Percentiles rank a stretch among this genome's conserved stretches.
phyloP scores from a whole-genome alignment of 306 rosid species.

The Calophaca sinica region DNA sequence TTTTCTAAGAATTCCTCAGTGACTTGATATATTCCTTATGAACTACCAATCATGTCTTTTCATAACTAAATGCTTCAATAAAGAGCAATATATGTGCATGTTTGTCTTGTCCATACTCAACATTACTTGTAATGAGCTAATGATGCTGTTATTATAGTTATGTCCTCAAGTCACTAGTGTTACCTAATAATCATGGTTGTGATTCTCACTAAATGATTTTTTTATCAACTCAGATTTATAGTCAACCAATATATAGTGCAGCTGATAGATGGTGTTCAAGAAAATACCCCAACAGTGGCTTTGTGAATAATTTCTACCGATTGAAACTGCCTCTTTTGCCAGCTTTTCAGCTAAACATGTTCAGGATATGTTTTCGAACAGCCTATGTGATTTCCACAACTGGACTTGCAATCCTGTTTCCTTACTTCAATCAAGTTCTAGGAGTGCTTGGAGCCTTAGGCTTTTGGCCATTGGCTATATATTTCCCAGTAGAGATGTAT shows the following conservation, averaged over 20 bases:
- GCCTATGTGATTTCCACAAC: slow-evolving; percentile 77
- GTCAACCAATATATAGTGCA: slow-evolving; percentile 68
- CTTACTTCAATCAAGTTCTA: slow-evolving; percentile 82
- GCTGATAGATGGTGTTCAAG: slow-evolving; percentile 69
- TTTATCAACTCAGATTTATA: slow-evolving; percentile 57
- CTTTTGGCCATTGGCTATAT: slow-evolving; percentile 87
- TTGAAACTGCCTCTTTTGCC: slow-evolving; percentile 65
- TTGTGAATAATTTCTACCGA: slow-evolving; percentile 61
- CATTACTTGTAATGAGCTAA: neutral
- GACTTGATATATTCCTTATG: neutral
- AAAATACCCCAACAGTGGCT: slow-evolving; percentile 62
- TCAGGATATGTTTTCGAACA: slow-evolving; percentile 75
- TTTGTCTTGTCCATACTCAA: too few species aligned
- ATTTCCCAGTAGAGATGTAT: slow-evolving; percentile 92
- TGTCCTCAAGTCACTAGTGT: neutral
- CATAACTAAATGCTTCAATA: neutral
- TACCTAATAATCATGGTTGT: slow-evolving; percentile 5
- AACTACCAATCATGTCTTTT: neutral
- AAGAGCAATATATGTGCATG: neutral
- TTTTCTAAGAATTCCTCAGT: neutral
- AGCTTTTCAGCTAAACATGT: slow-evolving; percentile 51
- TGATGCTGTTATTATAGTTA: neutral
- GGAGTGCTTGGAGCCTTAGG: slow-evolving; percentile 81
- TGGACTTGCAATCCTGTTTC: slow-evolving; percentile 73
- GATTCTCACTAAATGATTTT: slow-evolving; percentile 4